These are phyloP conservation scores for Cyphellophora attinorum DNA, from an alignment of 2,329 filamentous ascomycete genomes.

Conservation along the genomic window DNA sequence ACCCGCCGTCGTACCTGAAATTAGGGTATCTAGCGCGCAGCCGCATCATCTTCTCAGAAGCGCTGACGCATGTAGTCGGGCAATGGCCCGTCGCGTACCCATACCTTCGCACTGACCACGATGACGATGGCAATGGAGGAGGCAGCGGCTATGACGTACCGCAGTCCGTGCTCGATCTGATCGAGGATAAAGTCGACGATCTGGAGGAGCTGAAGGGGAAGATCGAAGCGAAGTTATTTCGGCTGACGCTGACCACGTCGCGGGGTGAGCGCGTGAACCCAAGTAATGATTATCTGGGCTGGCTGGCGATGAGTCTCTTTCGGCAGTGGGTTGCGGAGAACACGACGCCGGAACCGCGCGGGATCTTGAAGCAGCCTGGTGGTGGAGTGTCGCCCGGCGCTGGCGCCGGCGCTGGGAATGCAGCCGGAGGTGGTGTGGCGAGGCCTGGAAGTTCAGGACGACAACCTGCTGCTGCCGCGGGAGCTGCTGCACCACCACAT, in stretches of 20 bases:
- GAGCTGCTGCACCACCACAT: conserved; percentile 10
- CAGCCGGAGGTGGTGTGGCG: neutral
- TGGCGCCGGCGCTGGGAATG: conserved; percentile 9
- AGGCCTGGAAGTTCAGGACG: conserved; percentile 10
- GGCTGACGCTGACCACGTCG: conserved; percentile 66
- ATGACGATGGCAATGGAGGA: neutral
- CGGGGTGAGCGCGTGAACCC: conserved; percentile 77
- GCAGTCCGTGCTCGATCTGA: conserved; percentile 69
- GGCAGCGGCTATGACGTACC: conserved; percentile 45
- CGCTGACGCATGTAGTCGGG: conserved; percentile 85
- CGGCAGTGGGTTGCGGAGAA: conserved; percentile 90
- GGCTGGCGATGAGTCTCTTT: conserved; percentile 80
- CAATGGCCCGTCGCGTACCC: conserved; percentile 80
- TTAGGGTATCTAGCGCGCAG: conserved; percentile 78
- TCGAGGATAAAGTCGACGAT: conserved; percentile 92
- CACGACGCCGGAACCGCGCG: conserved; percentile 60
- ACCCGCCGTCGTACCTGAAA: conserved; percentile 84
- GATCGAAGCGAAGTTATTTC: conserved; percentile 72
- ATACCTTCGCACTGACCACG: conserved; percentile 52
- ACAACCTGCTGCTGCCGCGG: conserved; percentile 7
- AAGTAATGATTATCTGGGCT: conserved; percentile 72
- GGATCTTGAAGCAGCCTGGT: conserved; percentile 35
- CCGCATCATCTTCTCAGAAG: conserved; percentile 76
- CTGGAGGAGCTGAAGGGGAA: conserved; percentile 72
- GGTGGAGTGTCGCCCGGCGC: conserved; percentile 11